Percentiles rank a stretch among this genome's conserved stretches.
These are phyloP conservation scores for Alternaria sp. DNA, from an alignment of 2,329 filamentous ascomycete species.

Conservation along the genomic window DNA sequence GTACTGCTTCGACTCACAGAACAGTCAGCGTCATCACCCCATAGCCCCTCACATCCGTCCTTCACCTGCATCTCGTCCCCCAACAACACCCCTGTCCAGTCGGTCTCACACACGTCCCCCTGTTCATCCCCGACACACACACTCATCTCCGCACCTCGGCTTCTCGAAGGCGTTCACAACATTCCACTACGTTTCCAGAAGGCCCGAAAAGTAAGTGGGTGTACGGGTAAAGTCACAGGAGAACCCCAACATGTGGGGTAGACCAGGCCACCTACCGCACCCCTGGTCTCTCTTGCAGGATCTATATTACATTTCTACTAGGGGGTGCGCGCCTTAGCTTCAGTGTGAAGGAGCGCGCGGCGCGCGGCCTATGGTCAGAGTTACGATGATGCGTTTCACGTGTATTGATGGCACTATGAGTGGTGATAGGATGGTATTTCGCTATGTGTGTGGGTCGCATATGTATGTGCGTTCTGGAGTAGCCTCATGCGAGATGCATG, in stretches of 20 bases:
- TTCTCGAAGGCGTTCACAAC: conserved; percentile 5
- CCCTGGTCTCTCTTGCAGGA: conserved; percentile 5
- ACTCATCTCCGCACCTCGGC: background rate
- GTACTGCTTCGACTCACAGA: background rate
- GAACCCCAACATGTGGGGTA: background rate
- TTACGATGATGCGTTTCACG: background rate
- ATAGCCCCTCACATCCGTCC: background rate
- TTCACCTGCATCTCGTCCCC: background rate
- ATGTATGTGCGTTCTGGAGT: background rate
- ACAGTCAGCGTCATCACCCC: background rate
- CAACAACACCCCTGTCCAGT: background rate
- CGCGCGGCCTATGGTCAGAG: background rate
- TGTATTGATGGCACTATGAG: background rate
- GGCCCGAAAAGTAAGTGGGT: conserved; percentile 5
- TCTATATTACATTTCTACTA: conserved; percentile 4
- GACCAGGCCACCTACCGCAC: background rate
- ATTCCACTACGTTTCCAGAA: conserved; percentile 9
- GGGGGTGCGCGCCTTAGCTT: background rate
- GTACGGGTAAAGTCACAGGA: conserved; percentile 6
- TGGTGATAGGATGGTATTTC: background rate
- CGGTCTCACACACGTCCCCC: background rate
- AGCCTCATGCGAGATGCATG: background rate
- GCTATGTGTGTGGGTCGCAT: background rate
- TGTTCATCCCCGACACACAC: background rate
- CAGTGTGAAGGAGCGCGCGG: background rate